phyloP scores from a whole-genome alignment of 352 stramenopile genomes.

The Elongisporangium undulatum region DNA sequence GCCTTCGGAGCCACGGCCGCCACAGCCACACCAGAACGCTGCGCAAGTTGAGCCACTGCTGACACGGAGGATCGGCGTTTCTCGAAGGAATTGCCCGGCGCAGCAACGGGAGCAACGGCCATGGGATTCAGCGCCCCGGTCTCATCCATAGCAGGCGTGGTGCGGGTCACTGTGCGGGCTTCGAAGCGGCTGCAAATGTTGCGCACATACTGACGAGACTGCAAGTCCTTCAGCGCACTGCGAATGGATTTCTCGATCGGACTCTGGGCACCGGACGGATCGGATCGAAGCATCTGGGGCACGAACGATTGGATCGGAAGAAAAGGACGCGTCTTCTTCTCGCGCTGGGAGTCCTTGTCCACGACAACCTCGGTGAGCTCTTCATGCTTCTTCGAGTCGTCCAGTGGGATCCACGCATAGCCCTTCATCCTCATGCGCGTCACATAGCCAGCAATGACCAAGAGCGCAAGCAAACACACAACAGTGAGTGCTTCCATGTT shows the following conservation, averaged over 20 bases:
- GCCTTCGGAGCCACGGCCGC: background rate
- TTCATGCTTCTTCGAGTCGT: slow-evolving; percentile 19
- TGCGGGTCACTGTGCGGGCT: slow-evolving; percentile 9
- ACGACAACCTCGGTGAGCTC: slow-evolving; percentile 7
- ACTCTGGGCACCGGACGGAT: slow-evolving; percentile 16
- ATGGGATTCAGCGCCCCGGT: background rate
- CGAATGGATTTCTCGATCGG: slow-evolving; percentile 44
- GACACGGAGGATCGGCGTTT: background rate
- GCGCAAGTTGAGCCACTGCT: background rate
- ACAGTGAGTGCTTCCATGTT: background rate
- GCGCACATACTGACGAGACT: slow-evolving; percentile 44
- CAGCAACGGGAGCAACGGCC: background rate
- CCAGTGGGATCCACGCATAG: background rate
- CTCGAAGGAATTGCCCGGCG: background rate
- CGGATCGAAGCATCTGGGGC: slow-evolving; percentile 17
- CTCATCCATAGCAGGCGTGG: background rate
- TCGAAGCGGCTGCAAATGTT: slow-evolving; percentile 54
- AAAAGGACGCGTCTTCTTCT: slow-evolving; percentile 4
- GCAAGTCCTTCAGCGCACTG: slow-evolving; percentile 37
- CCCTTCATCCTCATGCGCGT: background rate
- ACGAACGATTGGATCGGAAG: background rate
- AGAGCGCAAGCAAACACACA: background rate
- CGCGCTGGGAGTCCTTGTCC: slow-evolving; percentile 4
- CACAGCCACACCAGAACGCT: background rate
- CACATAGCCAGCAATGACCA: background rate